Percentiles rank a stretch among this genome's conserved stretches.
Conservation (phyloP, 169 alveolate species). For the Babesia ovata region DNA sequence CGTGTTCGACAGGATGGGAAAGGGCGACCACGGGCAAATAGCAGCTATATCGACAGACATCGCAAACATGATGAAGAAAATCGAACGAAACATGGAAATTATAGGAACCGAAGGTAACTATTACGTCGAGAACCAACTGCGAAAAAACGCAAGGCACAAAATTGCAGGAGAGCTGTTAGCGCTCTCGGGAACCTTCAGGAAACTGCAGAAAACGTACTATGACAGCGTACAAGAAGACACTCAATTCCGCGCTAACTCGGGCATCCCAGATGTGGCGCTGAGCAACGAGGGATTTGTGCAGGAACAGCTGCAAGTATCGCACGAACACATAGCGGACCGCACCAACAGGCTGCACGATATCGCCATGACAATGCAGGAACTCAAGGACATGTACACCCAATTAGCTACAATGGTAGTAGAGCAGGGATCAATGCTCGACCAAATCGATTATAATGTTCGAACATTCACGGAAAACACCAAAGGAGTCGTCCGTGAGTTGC, state of each 20-base stretch:
- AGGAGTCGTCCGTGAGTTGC: conserved; percentile 35
- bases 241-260: conserved; percentile 13
- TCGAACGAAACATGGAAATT: conserved; percentile 57
- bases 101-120: conserved; percentile 44
- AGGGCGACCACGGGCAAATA: conserved; percentile 49
- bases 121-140: conserved; percentile 62
- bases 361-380: conserved; percentile 63
- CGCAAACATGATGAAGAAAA: conserved; percentile 55
- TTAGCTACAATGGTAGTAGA: conserved; percentile 67
- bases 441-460: conserved; percentile 64
- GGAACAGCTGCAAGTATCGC: conserved; percentile 57
- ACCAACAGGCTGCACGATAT: conserved; percentile 65
- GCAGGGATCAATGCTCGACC: conserved; percentile 74
- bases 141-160: conserved; percentile 64
- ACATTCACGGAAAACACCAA: conserved; percentile 54
- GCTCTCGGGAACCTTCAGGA: conserved; percentile 48
- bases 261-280: conserved; percentile 21
- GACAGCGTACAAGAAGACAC: conserved; percentile 59
- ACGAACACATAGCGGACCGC: conserved; percentile 63
- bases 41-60: conserved; percentile 44
- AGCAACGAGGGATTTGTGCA: conserved; percentile 53
- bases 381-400: conserved; percentile 66
- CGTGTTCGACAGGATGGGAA: conserved; percentile 61
- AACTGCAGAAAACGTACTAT: conserved; percentile 52
- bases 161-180: conserved; percentile 56